Conservation (phyloP, 1,284 basidiomycete genomes). For the Hortiboletus rubellus region DNA sequence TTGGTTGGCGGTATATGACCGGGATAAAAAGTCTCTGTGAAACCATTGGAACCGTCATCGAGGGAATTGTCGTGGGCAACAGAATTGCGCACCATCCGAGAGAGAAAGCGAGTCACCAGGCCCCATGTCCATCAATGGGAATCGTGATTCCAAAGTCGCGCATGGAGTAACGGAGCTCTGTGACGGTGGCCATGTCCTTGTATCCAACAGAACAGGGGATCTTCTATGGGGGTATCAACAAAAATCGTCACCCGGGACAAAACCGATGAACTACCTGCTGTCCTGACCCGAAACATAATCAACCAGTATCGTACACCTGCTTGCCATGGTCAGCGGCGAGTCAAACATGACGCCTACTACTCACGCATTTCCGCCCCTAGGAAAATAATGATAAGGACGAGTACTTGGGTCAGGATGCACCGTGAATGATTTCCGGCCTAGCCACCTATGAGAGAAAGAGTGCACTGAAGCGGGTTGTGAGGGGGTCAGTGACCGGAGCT, state of each 20-base stretch:
- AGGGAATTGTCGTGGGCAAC: neutral
- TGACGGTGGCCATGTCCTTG: neutral
- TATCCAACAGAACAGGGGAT: neutral
- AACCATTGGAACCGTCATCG: neutral
- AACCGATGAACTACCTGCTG: neutral
- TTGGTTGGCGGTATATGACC: neutral
- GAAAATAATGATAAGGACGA: neutral
- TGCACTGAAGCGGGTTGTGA: neutral
- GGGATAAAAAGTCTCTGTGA: neutral
- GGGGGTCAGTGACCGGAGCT: no score
- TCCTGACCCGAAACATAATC: neutral
- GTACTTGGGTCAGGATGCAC: neutral
- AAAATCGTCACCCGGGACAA: neutral
- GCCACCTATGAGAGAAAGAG: neutral
- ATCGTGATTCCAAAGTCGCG: neutral
- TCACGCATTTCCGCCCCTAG: neutral
- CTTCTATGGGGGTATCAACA: neutral
- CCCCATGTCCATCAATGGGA: neutral
- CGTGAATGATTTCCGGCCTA: neutral
- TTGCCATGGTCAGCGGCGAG: neutral
- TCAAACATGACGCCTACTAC: neutral
- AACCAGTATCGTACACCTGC: neutral
- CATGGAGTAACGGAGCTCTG: neutral
- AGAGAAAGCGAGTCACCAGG: neutral
- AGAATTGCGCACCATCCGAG: neutral